Percentiles rank a stretch among this genome's conserved stretches.
Evolutionary conservation across 352 stramenopile species (phyloP).

Genomic region (Phytopythium ostracodes): DNA sequence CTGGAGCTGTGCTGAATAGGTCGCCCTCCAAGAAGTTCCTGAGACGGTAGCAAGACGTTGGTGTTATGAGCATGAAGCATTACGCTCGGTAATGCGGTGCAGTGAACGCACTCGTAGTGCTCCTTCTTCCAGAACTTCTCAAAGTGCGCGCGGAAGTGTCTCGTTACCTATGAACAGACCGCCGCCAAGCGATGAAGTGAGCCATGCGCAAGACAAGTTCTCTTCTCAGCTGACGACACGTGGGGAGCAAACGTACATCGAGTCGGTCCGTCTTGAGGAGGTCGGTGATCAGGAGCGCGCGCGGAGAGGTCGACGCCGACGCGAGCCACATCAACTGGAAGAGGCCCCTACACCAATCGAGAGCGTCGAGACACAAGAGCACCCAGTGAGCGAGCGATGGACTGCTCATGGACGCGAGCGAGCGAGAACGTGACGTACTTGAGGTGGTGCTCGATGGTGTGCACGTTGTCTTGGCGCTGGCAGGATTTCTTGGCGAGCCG

Average conservation of each 20-base stretch:
- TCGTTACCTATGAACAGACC: constrained; percentile 29
- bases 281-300: constrained; percentile 57
- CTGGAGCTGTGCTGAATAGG: not conserved
- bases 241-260: constrained; percentile 19
- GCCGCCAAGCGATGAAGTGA: not conserved
- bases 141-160: constrained; percentile 65
- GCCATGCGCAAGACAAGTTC: not conserved
- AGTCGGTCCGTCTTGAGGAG: constrained; percentile 69
- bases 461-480: constrained; percentile 18
- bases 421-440: constrained; percentile 39
- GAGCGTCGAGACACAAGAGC: too few relatives aligned
- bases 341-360: constrained; percentile 43
- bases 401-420: too few relatives aligned
- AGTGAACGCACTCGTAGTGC: constrained; percentile 43
- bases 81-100: not conserved
- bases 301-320: constrained; percentile 45
- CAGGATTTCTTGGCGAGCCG: constrained; percentile 50
- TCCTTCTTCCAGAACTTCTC: constrained; percentile 83
- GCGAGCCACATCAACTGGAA: constrained; percentile 85
- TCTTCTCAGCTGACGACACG: not conserved
- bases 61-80: not conserved
- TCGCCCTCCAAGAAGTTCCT: constrained; percentile 58
- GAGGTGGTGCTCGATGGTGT: constrained; percentile 39
- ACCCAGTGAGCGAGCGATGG: too few relatives aligned
- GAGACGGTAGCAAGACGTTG: not conserved